Conservation (phyloP, 2,329 filamentous ascomycete species). For the Furcasterigmium furcatum region DNA sequence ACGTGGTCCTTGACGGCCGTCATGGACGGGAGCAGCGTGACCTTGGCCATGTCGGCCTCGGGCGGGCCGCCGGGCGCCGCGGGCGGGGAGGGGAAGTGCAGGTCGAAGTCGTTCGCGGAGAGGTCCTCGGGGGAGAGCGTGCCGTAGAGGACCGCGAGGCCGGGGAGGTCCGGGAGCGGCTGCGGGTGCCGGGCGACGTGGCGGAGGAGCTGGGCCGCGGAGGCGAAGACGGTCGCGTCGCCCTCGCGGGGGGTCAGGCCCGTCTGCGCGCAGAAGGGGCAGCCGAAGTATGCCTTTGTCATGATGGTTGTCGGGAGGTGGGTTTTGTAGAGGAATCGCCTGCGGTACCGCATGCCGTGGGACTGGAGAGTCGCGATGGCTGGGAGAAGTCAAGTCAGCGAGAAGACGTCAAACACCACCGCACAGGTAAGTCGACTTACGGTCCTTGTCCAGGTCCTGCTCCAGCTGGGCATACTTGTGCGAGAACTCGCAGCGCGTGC, state of each 20-base stretch:
- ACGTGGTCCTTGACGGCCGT: constrained; percentile 28
- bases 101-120: constrained; percentile 25
- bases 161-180: constrained; percentile 31
- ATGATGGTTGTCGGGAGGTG: constrained; percentile 28
- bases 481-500: constrained; percentile 16
- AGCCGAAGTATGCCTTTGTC: constrained; percentile 32
- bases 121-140: constrained; percentile 18
- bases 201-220: constrained; percentile 29
- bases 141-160: constrained; percentile 30
- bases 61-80: constrained; percentile 13
- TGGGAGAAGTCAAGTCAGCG: constrained; percentile 7
- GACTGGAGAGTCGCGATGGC: constrained; percentile 26
- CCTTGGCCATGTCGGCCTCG: neutral
- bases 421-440: too few relatives aligned
- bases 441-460: constrained; percentile 21
- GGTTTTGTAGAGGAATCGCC: constrained; percentile 38
- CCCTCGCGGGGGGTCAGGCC: constrained; percentile 28
- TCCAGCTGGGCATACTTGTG: constrained; percentile 21
- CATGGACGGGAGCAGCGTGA: constrained; percentile 22
- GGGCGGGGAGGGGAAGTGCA: constrained; percentile 30
- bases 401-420: neutral
- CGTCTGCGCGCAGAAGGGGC: constrained; percentile 33
- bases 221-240: constrained; percentile 37
- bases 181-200: constrained; percentile 36
- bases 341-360: constrained; percentile 33